These are phyloP conservation scores for Alternaria brassicicola DNA, from an alignment of 2,329 filamentous ascomycete genomes.

Conservation along the genomic window DNA sequence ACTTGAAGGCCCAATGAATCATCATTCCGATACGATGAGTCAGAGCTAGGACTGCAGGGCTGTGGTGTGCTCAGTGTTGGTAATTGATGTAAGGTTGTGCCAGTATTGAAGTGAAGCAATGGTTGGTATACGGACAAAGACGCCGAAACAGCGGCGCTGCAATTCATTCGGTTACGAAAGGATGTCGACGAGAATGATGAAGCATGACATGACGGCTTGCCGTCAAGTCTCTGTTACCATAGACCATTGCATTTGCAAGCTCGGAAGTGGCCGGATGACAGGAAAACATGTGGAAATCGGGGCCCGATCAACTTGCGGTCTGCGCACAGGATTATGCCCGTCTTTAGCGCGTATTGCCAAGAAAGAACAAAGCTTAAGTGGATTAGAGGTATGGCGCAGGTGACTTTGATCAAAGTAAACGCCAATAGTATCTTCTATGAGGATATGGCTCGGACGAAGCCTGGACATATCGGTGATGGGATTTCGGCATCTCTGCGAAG, in stretches of 20 bases:
- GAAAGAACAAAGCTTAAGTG: constrained; percentile 28
- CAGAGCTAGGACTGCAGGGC: constrained; percentile 14
- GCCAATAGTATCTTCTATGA: constrained; percentile 17
- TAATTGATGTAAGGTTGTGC: constrained; percentile 10
- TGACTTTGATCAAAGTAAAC: constrained; percentile 21
- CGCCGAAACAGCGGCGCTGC: not conserved
- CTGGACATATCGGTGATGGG: constrained; percentile 14
- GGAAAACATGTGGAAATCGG: constrained; percentile 11
- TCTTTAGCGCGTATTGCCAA: constrained; percentile 20
- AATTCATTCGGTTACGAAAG: not conserved
- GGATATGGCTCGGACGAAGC: constrained; percentile 26
- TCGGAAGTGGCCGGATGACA: constrained; percentile 30
- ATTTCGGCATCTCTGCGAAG: constrained; percentile 1
- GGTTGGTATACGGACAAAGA: not conserved
- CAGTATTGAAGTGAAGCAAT: not conserved
- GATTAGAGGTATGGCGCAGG: constrained; percentile 23
- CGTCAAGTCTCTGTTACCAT: constrained; percentile 3
- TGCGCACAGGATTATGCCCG: constrained; percentile 19
- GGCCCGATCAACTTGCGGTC: constrained; percentile 9
- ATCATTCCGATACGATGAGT: constrained; percentile 17
- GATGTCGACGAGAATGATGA: not conserved
- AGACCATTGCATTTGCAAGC: constrained; percentile 12
- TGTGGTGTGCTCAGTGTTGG: constrained; percentile 6
- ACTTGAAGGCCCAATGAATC: not conserved
- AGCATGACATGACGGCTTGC: not conserved